These are phyloP conservation scores for Hymenoscyphus linearis DNA, from an alignment of 2,329 filamentous ascomycete species.

Conservation along the genomic window DNA sequence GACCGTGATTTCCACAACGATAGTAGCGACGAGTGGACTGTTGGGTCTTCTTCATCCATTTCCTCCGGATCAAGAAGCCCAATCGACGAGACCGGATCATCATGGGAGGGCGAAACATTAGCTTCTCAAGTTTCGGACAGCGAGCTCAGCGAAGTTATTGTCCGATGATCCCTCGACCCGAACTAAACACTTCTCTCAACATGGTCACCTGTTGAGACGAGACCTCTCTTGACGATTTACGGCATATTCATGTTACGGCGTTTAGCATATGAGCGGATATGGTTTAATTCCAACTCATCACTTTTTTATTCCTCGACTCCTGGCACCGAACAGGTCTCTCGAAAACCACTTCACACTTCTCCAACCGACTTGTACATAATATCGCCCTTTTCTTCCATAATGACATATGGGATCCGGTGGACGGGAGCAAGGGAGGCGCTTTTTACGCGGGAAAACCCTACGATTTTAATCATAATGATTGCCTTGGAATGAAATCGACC, in stretches of 20 bases:
- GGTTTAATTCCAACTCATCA: conserved; percentile 10
- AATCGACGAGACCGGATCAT: conserved; percentile 50
- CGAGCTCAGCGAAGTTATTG: conserved; percentile 29
- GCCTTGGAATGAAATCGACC: conserved; percentile 2
- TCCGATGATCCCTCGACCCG: conserved; percentile 17
- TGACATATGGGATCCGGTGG: conserved; percentile 14
- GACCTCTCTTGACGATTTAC: conserved; percentile 27
- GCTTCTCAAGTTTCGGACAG: conserved; percentile 32
- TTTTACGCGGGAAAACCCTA: conserved; percentile 6
- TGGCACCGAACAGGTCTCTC: conserved; percentile 8
- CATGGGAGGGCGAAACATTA: conserved; percentile 53
- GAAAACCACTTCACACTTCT: conserved; percentile 8
- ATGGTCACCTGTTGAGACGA: conserved; percentile 20
- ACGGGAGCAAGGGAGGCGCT: background rate
- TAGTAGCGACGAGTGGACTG: conserved; percentile 84
- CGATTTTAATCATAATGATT: conserved; percentile 26
- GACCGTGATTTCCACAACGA: conserved; percentile 29
- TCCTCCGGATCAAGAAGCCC: conserved; percentile 33
- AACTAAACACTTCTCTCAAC: conserved; percentile 11
- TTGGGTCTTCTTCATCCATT: conserved; percentile 66
- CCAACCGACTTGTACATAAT: conserved; percentile 27
- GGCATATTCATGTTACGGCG: conserved; percentile 30
- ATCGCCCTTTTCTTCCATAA: background rate
- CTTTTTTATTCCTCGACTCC: conserved; percentile 18
- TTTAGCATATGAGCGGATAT: conserved; percentile 30